Evolutionary conservation across 1,139 yeast species (phyloP).

Genomic region (Kluyveromyces marxianus): DNA sequence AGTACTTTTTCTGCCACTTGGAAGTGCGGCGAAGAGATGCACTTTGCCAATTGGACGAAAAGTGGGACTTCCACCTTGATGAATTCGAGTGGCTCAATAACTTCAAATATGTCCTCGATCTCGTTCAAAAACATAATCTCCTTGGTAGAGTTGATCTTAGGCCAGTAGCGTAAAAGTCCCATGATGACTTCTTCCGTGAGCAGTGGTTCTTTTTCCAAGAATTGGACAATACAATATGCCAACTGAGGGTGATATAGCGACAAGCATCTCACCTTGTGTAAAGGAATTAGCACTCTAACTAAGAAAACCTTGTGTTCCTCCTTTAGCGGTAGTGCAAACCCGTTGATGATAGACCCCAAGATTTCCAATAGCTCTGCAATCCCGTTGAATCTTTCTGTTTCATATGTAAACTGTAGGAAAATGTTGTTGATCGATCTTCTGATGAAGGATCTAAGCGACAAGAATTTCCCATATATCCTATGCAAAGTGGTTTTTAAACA

Average conservation of each 20-base stretch:
- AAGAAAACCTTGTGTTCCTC: constrained; percentile 93
- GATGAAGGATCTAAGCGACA: constrained; percentile 83
- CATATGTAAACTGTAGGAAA: constrained; percentile 87
- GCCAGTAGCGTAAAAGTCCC: constrained; percentile 95
- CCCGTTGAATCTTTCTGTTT: constrained; percentile 93
- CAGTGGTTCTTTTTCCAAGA: constrained; percentile 85
- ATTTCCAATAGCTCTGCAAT: constrained; percentile 92
- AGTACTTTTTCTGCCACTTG: constrained; percentile 95
- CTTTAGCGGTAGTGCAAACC: constrained; percentile 93
- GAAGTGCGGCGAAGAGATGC: constrained; percentile 92
- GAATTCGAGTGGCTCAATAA: constrained; percentile 89
- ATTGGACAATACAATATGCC: constrained; percentile 95
- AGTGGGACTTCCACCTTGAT: constrained; percentile 87
- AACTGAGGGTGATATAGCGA: constrained; percentile 92
- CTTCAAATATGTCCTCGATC: constrained; percentile 93
- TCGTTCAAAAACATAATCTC: constrained; percentile 95
- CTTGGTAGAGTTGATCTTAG: constrained; percentile 89
- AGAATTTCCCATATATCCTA: constrained; percentile 90
- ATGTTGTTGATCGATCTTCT: constrained; percentile 89
- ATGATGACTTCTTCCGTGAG: constrained; percentile 91
- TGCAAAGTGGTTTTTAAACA: constrained; percentile 91
- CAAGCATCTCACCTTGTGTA: constrained; percentile 85
- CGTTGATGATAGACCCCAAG: constrained; percentile 92
- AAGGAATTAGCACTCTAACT: constrained; percentile 80
- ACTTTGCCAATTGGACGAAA: constrained; percentile 88